phyloP scores from a whole-genome alignment of 2,329 filamentous ascomycete genomes.

The Endoconidiophora laricicola region DNA sequence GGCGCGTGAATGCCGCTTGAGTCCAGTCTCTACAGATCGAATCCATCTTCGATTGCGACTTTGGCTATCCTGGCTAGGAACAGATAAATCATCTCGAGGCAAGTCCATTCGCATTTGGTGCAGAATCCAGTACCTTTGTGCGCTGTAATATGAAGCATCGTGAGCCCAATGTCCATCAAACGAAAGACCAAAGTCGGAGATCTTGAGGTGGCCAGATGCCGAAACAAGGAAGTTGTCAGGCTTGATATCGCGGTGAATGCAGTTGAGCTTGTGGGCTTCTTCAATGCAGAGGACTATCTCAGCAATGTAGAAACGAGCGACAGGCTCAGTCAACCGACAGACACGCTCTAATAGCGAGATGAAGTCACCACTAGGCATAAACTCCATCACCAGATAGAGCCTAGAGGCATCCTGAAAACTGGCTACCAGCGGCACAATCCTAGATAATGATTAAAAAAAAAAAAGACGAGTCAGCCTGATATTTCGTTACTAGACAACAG shows the following conservation, averaged over 20 bases:
- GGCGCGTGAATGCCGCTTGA: constrained; percentile 15
- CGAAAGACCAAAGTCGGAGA: constrained; percentile 88
- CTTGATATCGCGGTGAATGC: constrained; percentile 93
- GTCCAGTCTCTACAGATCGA: constrained; percentile 23
- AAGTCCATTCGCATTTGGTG: constrained; percentile 60
- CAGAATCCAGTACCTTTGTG: constrained; percentile 63
- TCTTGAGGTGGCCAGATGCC: constrained; percentile 76
- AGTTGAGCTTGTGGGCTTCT: constrained; percentile 71
- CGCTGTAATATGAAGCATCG: constrained; percentile 71
- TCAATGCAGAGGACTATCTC: constrained; percentile 95
- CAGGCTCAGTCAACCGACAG: constrained; percentile 61
- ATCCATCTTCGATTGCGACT: constrained; percentile 15
- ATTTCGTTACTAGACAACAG: neutral
- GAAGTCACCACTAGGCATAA: constrained; percentile 94
- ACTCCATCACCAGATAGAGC: constrained; percentile 93
- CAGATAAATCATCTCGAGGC: constrained; percentile 39
- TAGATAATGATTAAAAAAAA: constrained; percentile 17
- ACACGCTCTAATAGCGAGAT: constrained; percentile 72
- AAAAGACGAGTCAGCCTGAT: neutral
- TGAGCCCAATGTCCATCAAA: constrained; percentile 95
- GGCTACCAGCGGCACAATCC: constrained; percentile 72
- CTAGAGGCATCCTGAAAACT: constrained; percentile 78
- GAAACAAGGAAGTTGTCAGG: constrained; percentile 94
- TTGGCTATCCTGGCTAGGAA: constrained; percentile 37
- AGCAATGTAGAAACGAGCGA: constrained; percentile 74